Evolutionary conservation across 2,329 filamentous ascomycete species (phyloP), one percentile per base, ranked within the genome.

Genomic region (Pochonia chlamydosporia): DNA sequence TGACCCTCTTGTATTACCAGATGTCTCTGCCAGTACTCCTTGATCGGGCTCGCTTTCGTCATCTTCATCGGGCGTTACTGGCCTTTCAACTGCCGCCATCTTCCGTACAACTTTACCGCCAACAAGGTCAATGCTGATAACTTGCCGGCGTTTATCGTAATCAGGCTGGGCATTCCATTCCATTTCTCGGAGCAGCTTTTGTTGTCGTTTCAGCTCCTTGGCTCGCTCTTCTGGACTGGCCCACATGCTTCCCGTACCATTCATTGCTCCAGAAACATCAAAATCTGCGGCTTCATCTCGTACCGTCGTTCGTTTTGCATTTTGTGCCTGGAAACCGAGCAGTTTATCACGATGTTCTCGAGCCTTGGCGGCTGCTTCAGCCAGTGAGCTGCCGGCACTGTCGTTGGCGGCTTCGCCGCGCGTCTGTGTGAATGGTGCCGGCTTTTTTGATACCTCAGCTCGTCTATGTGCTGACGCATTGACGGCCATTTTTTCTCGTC

Each of bases 131-230:
- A 96, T 87, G 59, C 87, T 92, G 54, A 95, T 79, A 1, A 96
- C 85, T 50, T 93, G 84, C 56, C 79, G 81, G 49, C 88, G 78
- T 75, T 92, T 95, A 70, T 96, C 91, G 65, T 90, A 96, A 52
- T 95, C 91, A 0, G 90, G 89, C 44, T 79, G 74, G 4, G 86
- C 84, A 55, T 86, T 87, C 83, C 90, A 95, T 59, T 95, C 88
- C 74, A 93, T 84, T 66, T 95, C 89, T 5, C 89, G 74, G 55
- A 95, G 67, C 3, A 91, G 71, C 62, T 87, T 88, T 67, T 95
- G 90, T 67, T 96, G 91, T 49, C 83, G 79, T 66, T 92, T 95
- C 48, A 96, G 70, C 63, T 93, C 89, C 54, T 83, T 74, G 1
- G 90, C 91, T 36, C 90, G 78, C 64, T 95, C 89, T 53, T 87